Percentiles rank a stretch among this genome's conserved stretches.
phyloP scores from a whole-genome alignment of 139 green algal genomes.

The Chlorella ohadii region DNA sequence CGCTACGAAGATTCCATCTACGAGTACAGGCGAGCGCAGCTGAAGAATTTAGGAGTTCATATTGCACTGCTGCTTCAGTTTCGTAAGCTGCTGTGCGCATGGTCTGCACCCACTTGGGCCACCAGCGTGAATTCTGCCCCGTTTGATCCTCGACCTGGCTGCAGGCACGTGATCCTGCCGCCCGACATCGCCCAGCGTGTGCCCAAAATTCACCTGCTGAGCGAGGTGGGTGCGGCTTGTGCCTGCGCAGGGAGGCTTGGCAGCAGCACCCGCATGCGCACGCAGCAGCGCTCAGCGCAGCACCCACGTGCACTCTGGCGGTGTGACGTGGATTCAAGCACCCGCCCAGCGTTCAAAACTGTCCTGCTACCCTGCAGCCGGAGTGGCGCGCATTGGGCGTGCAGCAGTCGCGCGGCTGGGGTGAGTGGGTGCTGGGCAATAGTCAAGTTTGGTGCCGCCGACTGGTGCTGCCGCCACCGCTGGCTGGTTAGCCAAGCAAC shows the following conservation, averaged over 20 bases:
- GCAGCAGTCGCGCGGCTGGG: constrained; percentile 96
- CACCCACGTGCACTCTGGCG: no score
- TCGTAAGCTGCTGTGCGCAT: no score
- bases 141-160: no score
- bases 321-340: not conserved
- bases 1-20: constrained; percentile 95
- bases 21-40: constrained; percentile 83
- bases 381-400: constrained; percentile 96
- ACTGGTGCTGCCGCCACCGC: not conserved
- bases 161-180: constrained; percentile 91
- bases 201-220: constrained; percentile 88
- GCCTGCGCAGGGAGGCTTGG: not conserved
- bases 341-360: not conserved
- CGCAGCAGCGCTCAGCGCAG: not conserved
- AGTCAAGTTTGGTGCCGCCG: not conserved
- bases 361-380: constrained; percentile 56
- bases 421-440: not conserved
- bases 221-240: constrained; percentile 85
- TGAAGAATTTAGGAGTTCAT: no score
- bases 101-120: not conserved
- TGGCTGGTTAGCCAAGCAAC: not conserved
- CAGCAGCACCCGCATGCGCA: constrained; percentile 5
- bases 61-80: no score
- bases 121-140: no score
- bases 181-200: constrained; percentile 84